Evolutionary conservation across 2,329 filamentous ascomycete species (phyloP).

Genomic region (Trichoderma simmonsii): DNA sequence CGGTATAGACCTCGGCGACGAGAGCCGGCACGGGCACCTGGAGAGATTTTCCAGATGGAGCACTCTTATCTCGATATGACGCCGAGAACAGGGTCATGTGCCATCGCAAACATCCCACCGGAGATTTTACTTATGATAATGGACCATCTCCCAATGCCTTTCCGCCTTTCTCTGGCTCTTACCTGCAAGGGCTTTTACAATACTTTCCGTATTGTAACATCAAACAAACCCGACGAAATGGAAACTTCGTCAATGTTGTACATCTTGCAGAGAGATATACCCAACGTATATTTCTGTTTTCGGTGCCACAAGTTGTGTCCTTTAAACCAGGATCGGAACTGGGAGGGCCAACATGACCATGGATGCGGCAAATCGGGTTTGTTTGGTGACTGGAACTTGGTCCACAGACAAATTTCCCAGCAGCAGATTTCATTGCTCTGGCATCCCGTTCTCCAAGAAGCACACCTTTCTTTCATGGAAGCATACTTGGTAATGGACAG

Average conservation of each 20-base stretch:
- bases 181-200: background rate
- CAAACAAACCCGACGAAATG: background rate
- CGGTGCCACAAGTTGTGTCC: background rate
- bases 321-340: background rate
- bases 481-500: background rate
- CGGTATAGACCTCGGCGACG: background rate
- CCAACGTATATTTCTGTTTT: background rate
- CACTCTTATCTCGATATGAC: background rate
- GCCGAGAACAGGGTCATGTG: background rate
- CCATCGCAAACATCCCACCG: background rate
- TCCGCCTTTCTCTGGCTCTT: background rate
- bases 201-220: background rate
- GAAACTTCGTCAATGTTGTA: background rate
- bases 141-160: background rate
- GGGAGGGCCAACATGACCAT: background rate
- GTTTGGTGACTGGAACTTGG: background rate
- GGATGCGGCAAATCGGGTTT: background rate
- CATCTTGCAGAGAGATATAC: background rate
- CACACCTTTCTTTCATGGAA: background rate
- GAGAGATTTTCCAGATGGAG: background rate
- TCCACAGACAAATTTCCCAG: background rate
- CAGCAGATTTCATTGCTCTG: background rate
- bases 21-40: background rate
- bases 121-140: background rate
- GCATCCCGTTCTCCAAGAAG: background rate